Conservation (phyloP, 768 basidiomycete genomes). For the Termitomyces sp. region DNA sequence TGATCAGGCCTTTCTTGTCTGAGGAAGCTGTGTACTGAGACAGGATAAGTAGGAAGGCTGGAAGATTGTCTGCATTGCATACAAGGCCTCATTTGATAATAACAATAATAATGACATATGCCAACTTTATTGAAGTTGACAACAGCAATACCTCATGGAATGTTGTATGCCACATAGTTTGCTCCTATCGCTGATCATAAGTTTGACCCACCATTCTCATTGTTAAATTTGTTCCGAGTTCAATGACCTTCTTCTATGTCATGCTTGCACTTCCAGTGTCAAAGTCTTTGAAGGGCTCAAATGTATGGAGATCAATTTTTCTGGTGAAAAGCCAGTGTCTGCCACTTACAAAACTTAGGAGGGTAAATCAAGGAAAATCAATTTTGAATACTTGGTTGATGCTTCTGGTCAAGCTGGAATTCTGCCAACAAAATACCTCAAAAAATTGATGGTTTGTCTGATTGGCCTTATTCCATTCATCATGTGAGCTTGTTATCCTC, state of each 20-base stretch:
- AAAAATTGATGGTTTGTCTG: slow-evolving; percentile 51
- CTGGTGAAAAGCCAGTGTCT: slow-evolving; percentile 12
- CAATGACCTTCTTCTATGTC: slow-evolving; percentile 51
- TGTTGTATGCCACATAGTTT: slow-evolving; percentile 34
- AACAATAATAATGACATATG: slow-evolving; percentile 27
- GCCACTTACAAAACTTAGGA: neutral
- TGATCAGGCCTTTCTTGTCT: slow-evolving; percentile 27
- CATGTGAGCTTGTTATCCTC: too few species aligned
- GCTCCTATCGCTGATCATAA: neutral
- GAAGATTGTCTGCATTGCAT: slow-evolving; percentile 19
- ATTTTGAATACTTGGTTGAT: slow-evolving; percentile 61
- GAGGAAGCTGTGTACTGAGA: slow-evolving; percentile 58
- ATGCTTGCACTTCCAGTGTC: slow-evolving; percentile 43
- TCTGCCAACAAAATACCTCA: slow-evolving; percentile 53
- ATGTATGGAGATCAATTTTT: slow-evolving; percentile 41
- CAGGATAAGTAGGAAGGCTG: slow-evolving; percentile 52
- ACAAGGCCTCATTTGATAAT: neutral
- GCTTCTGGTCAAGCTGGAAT: slow-evolving; percentile 56
- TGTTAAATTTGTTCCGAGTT: slow-evolving; percentile 49
- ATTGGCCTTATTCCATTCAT: too few species aligned
- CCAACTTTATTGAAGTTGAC: slow-evolving; percentile 50
- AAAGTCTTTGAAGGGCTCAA: slow-evolving; percentile 41
- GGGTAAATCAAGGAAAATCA: slow-evolving; percentile 32
- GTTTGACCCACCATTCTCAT: neutral
- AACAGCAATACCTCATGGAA: slow-evolving; percentile 52